Conservation (phyloP, 768 basidiomycete species). For the Sarcodon sp. region DNA sequence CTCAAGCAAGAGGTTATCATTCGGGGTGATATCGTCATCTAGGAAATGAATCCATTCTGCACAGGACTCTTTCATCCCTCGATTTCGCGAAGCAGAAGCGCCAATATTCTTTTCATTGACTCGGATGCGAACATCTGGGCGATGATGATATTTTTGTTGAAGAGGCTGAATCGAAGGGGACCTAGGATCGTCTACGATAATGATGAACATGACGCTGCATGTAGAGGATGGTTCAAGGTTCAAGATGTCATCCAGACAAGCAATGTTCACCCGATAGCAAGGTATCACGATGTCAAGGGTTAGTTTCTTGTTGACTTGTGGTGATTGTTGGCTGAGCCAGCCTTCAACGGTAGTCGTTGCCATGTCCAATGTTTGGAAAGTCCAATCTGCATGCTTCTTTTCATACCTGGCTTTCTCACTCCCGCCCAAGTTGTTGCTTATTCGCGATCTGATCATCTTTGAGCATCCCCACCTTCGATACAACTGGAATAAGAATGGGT, state of each 20-base stretch:
- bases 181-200: constrained; percentile 43
- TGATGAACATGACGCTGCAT: constrained; percentile 39
- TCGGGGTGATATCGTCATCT: constrained; percentile 43
- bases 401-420: constrained; percentile 30
- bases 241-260: constrained; percentile 30
- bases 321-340: constrained; percentile 21
- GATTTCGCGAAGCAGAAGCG: constrained; percentile 40
- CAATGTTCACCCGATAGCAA: constrained; percentile 37
- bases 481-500: constrained; percentile 45
- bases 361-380: constrained; percentile 29
- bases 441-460: constrained; percentile 26
- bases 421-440: constrained; percentile 35
- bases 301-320: constrained; percentile 19
- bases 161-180: constrained; percentile 28
- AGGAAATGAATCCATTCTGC: constrained; percentile 48
- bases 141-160: constrained; percentile 23
- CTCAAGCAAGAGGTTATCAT: constrained; percentile 27
- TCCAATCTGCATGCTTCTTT: constrained; percentile 37
- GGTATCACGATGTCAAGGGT: constrained; percentile 46
- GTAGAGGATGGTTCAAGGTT: constrained; percentile 26
- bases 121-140: constrained; percentile 41
- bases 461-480: constrained; percentile 45
- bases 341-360: constrained; percentile 21
- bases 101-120: constrained; percentile 33
- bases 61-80: constrained; percentile 39